A percentile compares a stretch with the other conserved stretches of the same genome.
These are phyloP conservation scores for Aspergillus unguis DNA, from an alignment of 2,329 filamentous ascomycete genomes.

Conservation along the genomic window DNA sequence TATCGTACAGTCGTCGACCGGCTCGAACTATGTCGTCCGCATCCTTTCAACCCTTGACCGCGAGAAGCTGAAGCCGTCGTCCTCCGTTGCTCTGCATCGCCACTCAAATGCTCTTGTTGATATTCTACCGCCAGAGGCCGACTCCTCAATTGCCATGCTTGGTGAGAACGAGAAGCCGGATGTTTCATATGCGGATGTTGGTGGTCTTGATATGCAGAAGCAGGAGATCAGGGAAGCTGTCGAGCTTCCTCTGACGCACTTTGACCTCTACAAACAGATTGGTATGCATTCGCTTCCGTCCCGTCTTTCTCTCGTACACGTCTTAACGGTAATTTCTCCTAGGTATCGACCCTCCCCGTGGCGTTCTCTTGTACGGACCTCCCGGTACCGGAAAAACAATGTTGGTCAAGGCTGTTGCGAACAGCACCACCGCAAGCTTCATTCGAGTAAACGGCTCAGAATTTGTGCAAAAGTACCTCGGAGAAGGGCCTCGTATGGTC, in stretches of 20 bases:
- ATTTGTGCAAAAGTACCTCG: conserved; percentile 98
- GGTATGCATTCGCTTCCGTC: conserved; percentile 47
- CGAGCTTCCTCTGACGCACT: conserved; percentile 93
- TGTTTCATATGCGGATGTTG: conserved; percentile 95
- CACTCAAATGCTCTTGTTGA: conserved; percentile 98
- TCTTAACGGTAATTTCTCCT: neutral
- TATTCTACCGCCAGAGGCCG: conserved; percentile 96
- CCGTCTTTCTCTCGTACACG: neutral
- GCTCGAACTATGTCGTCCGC: conserved; percentile 97
- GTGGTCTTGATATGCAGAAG: conserved; percentile 98
- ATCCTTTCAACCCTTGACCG: conserved; percentile 98
- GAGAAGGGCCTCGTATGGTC: conserved; percentile 97
- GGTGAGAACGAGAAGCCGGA: conserved; percentile 96
- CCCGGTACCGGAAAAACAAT: conserved; percentile 96
- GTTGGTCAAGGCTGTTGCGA: conserved; percentile 96
- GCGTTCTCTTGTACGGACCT: conserved; percentile 92
- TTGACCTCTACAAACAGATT: conserved; percentile 98
- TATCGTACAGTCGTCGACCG: conserved; percentile 96
- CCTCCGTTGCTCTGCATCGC: conserved; percentile 93
- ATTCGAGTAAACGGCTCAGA: conserved; percentile 97
- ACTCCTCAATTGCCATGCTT: conserved; percentile 98
- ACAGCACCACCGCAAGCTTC: conserved; percentile 96
- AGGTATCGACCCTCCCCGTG: conserved; percentile 89
- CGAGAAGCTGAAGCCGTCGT: conserved; percentile 95
- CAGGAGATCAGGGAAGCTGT: conserved; percentile 98